phyloP scores from a whole-genome alignment of 2,329 filamentous ascomycete species.

The Colletotrichum echinochloae region DNA sequence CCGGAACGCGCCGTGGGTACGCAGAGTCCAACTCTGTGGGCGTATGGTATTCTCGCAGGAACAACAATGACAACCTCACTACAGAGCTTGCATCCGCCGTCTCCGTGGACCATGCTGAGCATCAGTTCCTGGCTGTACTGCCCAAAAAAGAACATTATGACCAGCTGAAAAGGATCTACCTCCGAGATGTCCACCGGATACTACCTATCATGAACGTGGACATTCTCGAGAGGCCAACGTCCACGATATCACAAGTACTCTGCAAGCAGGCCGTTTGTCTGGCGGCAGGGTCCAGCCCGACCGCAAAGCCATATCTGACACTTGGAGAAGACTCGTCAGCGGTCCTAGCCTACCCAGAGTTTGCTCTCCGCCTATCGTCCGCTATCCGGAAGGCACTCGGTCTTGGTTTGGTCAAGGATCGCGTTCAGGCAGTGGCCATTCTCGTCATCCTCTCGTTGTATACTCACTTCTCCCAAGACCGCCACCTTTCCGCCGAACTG shows the following conservation, averaged over 20 bases:
- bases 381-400: constrained; percentile 37
- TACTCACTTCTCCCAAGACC: constrained; percentile 38
- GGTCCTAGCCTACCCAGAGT: constrained; percentile 36
- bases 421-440: constrained; percentile 43
- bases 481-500: constrained; percentile 39
- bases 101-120: constrained; percentile 23
- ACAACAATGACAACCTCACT: neutral
- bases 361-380: constrained; percentile 31
- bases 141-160: constrained; percentile 34
- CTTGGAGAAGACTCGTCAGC: constrained; percentile 25
- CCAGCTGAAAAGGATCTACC: constrained; percentile 41
- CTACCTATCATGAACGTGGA: constrained; percentile 43
- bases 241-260: constrained; percentile 39
- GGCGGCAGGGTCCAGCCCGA: constrained; percentile 42
- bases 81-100: constrained; percentile 25
- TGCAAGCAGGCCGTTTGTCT: constrained; percentile 44
- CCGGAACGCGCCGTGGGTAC: constrained; percentile 29
- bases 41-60: constrained; percentile 39
- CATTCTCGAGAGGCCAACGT: constrained; percentile 39
- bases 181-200: constrained; percentile 40
- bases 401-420: constrained; percentile 29
- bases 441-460: constrained; percentile 51
- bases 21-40: constrained; percentile 36
- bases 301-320: constrained; percentile 40
- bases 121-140: constrained; percentile 31